Evolutionary conservation across 495 filamentous ascomycete species (phyloP).

Genomic region (Pyronema omphalodes): DNA sequence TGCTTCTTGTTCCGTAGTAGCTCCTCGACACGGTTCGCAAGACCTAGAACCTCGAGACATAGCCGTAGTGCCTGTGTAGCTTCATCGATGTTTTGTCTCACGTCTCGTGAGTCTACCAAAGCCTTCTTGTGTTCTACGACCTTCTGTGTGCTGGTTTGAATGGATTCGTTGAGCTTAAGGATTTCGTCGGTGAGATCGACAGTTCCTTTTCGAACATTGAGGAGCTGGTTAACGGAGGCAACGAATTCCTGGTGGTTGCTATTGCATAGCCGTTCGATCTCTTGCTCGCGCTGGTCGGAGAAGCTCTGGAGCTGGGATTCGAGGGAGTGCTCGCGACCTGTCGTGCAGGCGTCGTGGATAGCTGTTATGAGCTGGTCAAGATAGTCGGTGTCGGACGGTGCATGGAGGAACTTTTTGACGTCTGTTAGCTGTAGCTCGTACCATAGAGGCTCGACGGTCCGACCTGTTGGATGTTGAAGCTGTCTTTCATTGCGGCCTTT

Average conservation of each 20-base stretch:
- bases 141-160: slow-evolving; percentile 87
- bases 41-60: slow-evolving; percentile 75
- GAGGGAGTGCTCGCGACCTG: slow-evolving; percentile 54
- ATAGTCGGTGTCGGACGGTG: slow-evolving; percentile 80
- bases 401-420: slow-evolving; percentile 56
- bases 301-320: slow-evolving; percentile 61
- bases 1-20: slow-evolving; percentile 79
- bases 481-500: slow-evolving; percentile 4
- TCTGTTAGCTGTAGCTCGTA: background rate
- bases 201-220: slow-evolving; percentile 74
- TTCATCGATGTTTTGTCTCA: slow-evolving; percentile 93
- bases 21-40: slow-evolving; percentile 90
- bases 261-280: slow-evolving; percentile 89
- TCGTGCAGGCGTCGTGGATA: slow-evolving; percentile 68
- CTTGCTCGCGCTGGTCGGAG: slow-evolving; percentile 64
- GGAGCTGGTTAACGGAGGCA: slow-evolving; percentile 75
- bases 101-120: slow-evolving; percentile 71
- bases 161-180: slow-evolving; percentile 75
- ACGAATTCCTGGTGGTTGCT: slow-evolving; percentile 95
- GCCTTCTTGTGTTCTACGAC: slow-evolving; percentile 87
- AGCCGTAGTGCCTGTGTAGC: slow-evolving; percentile 75
- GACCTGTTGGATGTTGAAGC: slow-evolving; percentile 5
- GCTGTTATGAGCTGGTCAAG: slow-evolving; percentile 87
- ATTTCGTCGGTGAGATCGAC: slow-evolving; percentile 80
- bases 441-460: background rate